A percentile compares a stretch with the other conserved stretches of the same genome.
These are phyloP conservation scores for Backusella tuberculispora DNA, from an alignment of 192 early-diverging fungal genomes.

Conservation along the genomic window DNA sequence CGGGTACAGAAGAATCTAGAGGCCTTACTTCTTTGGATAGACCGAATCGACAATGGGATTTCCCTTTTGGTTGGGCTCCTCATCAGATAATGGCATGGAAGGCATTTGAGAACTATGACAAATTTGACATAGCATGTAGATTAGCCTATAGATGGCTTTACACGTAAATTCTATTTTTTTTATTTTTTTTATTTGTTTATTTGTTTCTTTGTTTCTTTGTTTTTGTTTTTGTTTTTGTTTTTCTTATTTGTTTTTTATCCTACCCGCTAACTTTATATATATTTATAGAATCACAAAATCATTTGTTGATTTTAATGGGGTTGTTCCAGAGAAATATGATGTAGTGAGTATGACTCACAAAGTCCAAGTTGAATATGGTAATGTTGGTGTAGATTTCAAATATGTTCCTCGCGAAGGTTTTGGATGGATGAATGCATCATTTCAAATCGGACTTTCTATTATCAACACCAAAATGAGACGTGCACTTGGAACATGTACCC, in stretches of 20 bases:
- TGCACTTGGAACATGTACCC: conserved; percentile 65
- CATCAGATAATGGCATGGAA: conserved; percentile 99
- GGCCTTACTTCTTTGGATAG: conserved; percentile 80
- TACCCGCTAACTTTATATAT: neutral
- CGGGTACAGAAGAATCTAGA: conserved; percentile 89
- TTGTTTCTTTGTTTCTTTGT: no score
- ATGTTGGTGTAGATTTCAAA: conserved; percentile 94
- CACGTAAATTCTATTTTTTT: conserved; percentile 53
- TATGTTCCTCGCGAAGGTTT: conserved; percentile 96
- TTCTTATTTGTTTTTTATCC: neutral
- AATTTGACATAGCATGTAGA: conserved; percentile 67
- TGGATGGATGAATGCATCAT: conserved; percentile 99
- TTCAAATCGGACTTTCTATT: conserved; percentile 83
- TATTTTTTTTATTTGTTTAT: neutral
- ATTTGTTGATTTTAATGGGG: conserved; percentile 97
- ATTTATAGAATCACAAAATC: conserved; percentile 76
- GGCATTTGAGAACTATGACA: conserved; percentile 86
- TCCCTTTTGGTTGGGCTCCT: conserved; percentile 94
- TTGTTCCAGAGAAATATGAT: conserved; percentile 98
- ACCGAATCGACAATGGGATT: conserved; percentile 97
- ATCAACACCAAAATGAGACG: conserved; percentile 76
- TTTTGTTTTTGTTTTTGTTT: no score
- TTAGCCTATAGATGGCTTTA: conserved; percentile 96
- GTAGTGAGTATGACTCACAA: conserved; percentile 90
- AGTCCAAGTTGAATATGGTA: conserved; percentile 96